Base-by-base conservation (phyloP, 1,139 yeast genomes). In the Suhomyces ambrosiae region DNA sequence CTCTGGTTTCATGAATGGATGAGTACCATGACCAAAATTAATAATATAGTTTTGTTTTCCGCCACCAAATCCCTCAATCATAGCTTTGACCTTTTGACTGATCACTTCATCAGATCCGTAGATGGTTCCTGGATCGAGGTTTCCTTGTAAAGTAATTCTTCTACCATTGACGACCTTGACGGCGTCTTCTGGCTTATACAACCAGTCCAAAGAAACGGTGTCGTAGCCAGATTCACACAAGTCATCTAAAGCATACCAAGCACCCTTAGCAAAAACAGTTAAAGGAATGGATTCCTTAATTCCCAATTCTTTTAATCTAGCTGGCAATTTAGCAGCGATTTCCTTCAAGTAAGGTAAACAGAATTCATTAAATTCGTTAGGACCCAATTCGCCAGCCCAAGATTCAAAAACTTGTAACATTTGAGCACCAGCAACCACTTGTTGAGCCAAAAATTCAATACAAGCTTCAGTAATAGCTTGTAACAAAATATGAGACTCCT, bases 371-470 rank as follows among this genome's bases (percentile, higher is more conserved):
- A 92, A 92, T 56, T 92, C 98, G 38, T 70, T 70, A 11, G 97
- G 95, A 1, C 96, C 94, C 45, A 92, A 74, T 63, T 92, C 97
- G 40, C 97, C 96, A 34, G 96, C 98, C 96, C 97, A 90, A 16
- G 96, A 86, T 58, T 92, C 98, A 58, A 92, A 92, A 22, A 92
- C 88, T 63, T 92, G 98, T 45, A 92, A 72, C 82, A 92, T 89
- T 67, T 92, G 98, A 19, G 97, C 97, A 47, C 98, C 98, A 2
- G 98, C 98, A 49, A 83, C 82, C 34, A 92, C 96, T 63, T 92
- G 98, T 53, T 85, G 87, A 3, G 96, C 95, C 56, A 92, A 74
- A 54, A 90, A 94, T 58, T 92, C 97, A 27, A 90, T 71, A 42
- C 97, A 95, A 27, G 88, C 89, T 47, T 88, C 94, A 14, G 97